phyloP scores from a whole-genome alignment of 805 yeast genomes.

The Pichia paraexigua region DNA sequence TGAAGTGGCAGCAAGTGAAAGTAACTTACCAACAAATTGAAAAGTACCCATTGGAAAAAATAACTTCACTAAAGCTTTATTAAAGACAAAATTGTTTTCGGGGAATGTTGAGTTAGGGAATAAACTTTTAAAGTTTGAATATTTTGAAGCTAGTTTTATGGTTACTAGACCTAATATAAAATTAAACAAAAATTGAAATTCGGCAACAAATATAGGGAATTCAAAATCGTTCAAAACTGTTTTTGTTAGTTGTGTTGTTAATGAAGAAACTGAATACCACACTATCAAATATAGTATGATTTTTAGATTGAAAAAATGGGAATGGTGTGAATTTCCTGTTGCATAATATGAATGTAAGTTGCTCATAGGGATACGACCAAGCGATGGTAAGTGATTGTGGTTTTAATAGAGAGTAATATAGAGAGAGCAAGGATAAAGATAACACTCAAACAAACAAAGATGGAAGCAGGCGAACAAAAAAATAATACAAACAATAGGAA shows the following conservation, averaged over 20 bases:
- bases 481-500: background rate
- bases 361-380: background rate
- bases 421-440: background rate
- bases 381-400: background rate
- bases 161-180: conserved; percentile 24
- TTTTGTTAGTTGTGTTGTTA: conserved; percentile 60
- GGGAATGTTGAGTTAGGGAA: conserved; percentile 53
- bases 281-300: conserved; percentile 17
- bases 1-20: conserved; percentile 57
- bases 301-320: conserved; percentile 4
- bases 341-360: conserved; percentile 26
- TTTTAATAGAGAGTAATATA: background rate
- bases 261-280: conserved; percentile 58
- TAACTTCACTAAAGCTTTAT: conserved; percentile 35
- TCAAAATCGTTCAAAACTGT: conserved; percentile 45
- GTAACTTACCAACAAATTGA: conserved; percentile 57
- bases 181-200: conserved; percentile 51
- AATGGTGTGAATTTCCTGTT: conserved; percentile 35
- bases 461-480: background rate
- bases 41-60: conserved; percentile 59
- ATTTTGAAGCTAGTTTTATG: conserved; percentile 7
- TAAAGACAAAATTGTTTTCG: conserved; percentile 27
- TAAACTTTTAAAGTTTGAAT: conserved; percentile 8
- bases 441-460: background rate
- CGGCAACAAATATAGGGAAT: conserved; percentile 57